phyloP scores from a whole-genome alignment of 495 filamentous ascomycete genomes.

The Aspergillus saccharolyticus region DNA sequence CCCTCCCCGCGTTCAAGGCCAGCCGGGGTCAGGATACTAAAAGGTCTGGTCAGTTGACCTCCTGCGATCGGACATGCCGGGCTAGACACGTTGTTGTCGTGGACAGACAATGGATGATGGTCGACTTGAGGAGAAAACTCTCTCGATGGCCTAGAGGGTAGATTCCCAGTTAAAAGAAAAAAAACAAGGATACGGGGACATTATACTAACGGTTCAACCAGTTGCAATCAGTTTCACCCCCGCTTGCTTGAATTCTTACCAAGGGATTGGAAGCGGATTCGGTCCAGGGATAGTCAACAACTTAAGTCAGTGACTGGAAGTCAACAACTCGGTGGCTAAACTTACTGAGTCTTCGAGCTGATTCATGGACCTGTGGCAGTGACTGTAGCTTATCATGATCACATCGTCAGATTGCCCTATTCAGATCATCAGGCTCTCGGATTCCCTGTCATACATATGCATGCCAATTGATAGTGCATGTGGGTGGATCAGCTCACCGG shows the following conservation, averaged over 20 bases:
- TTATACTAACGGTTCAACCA: background rate
- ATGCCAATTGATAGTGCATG: constrained; percentile 10
- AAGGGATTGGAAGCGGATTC: background rate
- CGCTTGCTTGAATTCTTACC: background rate
- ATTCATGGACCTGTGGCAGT: background rate
- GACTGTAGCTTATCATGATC: background rate
- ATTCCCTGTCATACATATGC: constrained; percentile 15
- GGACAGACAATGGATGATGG: background rate
- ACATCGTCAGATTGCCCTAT: background rate
- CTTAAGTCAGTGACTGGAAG: no score
- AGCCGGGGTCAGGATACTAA: background rate
- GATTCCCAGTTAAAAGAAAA: background rate
- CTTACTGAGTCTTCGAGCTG: background rate
- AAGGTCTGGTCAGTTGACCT: constrained; percentile 19
- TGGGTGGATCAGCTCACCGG: constrained; percentile 6
- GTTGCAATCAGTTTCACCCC: background rate
- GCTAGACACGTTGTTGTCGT: constrained; percentile 3
- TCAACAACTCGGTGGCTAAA: no score
- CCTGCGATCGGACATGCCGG: constrained; percentile 19
- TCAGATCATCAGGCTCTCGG: background rate
- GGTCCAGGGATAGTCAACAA: no score
- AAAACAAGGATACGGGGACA: background rate
- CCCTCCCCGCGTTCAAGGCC: background rate
- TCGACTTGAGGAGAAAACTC: background rate
- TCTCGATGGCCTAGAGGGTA: background rate